Base-by-base conservation (phyloP, 164 flowering plant genomes). In the Liriodendron chinense region DNA sequence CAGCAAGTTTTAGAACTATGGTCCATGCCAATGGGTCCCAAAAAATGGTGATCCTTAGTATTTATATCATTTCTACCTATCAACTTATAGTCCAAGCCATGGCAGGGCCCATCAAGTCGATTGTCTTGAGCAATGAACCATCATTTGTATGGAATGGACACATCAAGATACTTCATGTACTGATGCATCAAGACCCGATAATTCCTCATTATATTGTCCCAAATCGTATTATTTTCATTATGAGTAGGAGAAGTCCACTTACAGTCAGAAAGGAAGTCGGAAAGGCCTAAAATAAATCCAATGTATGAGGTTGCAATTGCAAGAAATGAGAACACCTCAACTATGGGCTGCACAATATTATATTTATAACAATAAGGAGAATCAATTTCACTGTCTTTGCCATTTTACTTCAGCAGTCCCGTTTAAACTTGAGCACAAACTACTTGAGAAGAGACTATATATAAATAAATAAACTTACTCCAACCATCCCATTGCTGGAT, bases 221-320 rank as follows among this genome's bases (percentile, higher is more conserved):
- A 56, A 61, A 61, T 21, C 59, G 47, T 28, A 73, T 9, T 47
- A 59, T n/a, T 64, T 53, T 57, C 28, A 47, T 23, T 13, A 57
- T 20, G 34, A 43, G 63, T 34, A 48, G 23, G 64, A 65, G 50
- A 57, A 65, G 50, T 7, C 48, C 26, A 88, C 97, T 92, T 82
- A 95, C 98, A 87, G 83, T 95, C 98, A 16, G 96, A 88, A 61
- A 95, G 86, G 85, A 95, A 93, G 85, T 95, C 98, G 0, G 94
- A 47, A n/a, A 95, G 94, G 76, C 98, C 98, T 82, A 95, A 79
- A 71, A 93, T 88, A 79, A 95, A 95, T 72, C 98, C 98, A 75
- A 95, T 93, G 73, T 90, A 95, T 16, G 98, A 95, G 34, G 98
- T 93, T 62, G 91, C 95, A 75, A 95, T 92, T 65, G 98, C 98